A percentile compares a stretch with the other conserved stretches of the same genome.
Evolutionary conservation across 805 yeast genomes (phyloP).

Genomic region (Myxozyma neglecta): DNA sequence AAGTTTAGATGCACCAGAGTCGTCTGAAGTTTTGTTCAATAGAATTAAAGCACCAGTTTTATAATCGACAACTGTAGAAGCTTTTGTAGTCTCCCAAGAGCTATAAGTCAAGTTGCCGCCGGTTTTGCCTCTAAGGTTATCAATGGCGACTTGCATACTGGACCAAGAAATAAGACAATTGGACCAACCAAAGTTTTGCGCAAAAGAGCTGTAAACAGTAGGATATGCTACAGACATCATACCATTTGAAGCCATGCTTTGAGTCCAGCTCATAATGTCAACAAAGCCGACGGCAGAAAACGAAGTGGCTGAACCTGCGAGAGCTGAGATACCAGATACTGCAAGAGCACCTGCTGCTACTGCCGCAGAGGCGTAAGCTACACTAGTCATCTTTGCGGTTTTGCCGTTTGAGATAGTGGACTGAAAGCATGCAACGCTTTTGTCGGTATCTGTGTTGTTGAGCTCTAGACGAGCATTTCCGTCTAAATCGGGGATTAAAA

Average conservation of each 20-base stretch:
- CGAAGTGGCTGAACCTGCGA: conserved; percentile 27
- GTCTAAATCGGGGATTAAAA: conserved; percentile 41
- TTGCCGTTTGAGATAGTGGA: conserved; percentile 40
- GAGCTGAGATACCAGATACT: conserved; percentile 26
- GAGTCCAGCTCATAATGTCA: conserved; percentile 38
- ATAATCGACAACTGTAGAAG: conserved; percentile 26
- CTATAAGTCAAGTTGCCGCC: conserved; percentile 38
- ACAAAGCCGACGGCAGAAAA: conserved; percentile 35
- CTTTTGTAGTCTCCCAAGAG: conserved; percentile 22
- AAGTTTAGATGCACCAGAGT: conserved; percentile 13
- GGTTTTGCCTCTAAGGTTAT: conserved; percentile 35
- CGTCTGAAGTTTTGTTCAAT: not conserved
- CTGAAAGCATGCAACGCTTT: conserved; percentile 35
- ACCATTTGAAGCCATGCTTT: conserved; percentile 39
- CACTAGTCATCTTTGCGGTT: conserved; percentile 34
- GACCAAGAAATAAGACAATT: conserved; percentile 39
- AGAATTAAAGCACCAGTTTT: conserved; percentile 20
- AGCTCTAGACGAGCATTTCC: conserved; percentile 35
- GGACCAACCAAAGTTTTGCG: conserved; percentile 41
- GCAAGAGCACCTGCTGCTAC: conserved; percentile 38
- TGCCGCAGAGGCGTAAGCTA: conserved; percentile 37
- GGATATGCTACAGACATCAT: conserved; percentile 40
- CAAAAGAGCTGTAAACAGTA: conserved; percentile 37
- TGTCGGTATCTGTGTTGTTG: conserved; percentile 29
- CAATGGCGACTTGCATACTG: conserved; percentile 38